phyloP scores from a whole-genome alignment of 1,284 basidiomycete species.

The Melampsora larici-populina region DNA sequence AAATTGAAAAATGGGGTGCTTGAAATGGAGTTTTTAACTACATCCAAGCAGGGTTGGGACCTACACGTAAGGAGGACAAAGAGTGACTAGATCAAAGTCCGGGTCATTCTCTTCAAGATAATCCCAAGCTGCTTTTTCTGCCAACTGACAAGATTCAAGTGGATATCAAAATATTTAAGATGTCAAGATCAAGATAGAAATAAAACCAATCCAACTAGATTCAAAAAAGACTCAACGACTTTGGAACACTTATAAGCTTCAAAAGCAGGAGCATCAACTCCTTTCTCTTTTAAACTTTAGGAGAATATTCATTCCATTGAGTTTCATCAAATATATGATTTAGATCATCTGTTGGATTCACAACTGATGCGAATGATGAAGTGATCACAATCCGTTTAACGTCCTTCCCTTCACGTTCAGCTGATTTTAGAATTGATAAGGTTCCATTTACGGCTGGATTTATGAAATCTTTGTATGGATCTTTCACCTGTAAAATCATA shows the following conservation, averaged over 20 bases:
- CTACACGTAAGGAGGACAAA: constrained; percentile 11
- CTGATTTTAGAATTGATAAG: constrained; percentile 53
- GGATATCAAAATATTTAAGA: too few relatives aligned
- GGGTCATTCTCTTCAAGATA: not conserved
- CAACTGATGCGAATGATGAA: constrained; percentile 55
- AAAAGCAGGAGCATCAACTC: not conserved
- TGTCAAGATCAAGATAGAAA: too few relatives aligned
- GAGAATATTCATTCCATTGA: constrained; percentile 10
- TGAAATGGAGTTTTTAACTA: not conserved
- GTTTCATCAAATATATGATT: not conserved
- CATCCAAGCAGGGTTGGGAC: not conserved
- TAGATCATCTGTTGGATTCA: constrained; percentile 32
- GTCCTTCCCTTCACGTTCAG: constrained; percentile 40
- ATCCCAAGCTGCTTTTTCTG: constrained; percentile 8
- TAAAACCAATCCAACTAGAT: not conserved
- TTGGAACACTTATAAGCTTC: not conserved
- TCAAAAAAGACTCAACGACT: not conserved
- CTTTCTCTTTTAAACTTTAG: constrained; percentile 3
- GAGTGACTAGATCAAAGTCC: not conserved
- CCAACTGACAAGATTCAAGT: too few relatives aligned
- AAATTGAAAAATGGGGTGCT: not conserved
- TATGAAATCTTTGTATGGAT: constrained; percentile 54
- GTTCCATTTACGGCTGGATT: constrained; percentile 59
- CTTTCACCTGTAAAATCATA: constrained; percentile 20
- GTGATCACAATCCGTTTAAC: constrained; percentile 57